A percentile compares a stretch with the other conserved stretches of the same genome.
Conservation (phyloP, 73 alveolate species). For the Blepharisma japonicum region DNA sequence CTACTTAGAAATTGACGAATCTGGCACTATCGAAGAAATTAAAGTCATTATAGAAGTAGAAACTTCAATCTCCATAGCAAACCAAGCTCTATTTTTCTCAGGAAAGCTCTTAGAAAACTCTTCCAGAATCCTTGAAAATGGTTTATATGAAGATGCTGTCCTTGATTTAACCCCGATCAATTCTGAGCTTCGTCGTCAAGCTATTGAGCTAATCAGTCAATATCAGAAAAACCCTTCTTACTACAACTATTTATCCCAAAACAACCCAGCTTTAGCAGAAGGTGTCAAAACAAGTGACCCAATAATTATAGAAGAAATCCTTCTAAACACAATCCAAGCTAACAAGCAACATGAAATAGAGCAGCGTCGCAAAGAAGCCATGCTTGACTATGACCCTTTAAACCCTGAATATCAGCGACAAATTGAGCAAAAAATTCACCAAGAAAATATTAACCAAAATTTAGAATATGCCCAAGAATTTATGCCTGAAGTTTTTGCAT, state of each 20-base stretch:
- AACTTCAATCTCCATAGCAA: conserved; percentile 31
- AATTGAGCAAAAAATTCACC: conserved; percentile 63
- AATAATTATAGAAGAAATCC: conserved; percentile 21
- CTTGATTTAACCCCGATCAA: not conserved
- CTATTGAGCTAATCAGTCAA: conserved; percentile 15
- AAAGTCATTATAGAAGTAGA: conserved; percentile 45
- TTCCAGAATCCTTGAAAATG: conserved; percentile 30
- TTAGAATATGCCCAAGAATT: conserved; percentile 65
- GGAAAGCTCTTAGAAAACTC: conserved; percentile 33
- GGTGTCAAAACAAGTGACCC: conserved; percentile 36
- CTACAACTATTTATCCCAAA: conserved; percentile 35
- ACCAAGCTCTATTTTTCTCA: conserved; percentile 25
- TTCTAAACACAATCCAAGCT: conserved; percentile 16
- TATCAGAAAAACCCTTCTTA: conserved; percentile 24
- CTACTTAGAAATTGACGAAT: conserved; percentile 39
- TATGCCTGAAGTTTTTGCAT: conserved; percentile 77
- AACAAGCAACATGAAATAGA: conserved; percentile 35
- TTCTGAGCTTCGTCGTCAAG: not conserved
- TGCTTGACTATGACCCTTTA: conserved; percentile 51
- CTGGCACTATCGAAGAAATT: conserved; percentile 50
- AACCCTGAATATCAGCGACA: conserved; percentile 68
- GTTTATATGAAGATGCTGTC: conserved; percentile 43
- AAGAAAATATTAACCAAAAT: conserved; percentile 72
- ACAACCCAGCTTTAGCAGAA: conserved; percentile 45
- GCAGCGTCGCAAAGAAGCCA: conserved; percentile 37